phyloP scores from a whole-genome alignment of 2,329 filamentous ascomycete genomes.

The Colletotrichum sp. region DNA sequence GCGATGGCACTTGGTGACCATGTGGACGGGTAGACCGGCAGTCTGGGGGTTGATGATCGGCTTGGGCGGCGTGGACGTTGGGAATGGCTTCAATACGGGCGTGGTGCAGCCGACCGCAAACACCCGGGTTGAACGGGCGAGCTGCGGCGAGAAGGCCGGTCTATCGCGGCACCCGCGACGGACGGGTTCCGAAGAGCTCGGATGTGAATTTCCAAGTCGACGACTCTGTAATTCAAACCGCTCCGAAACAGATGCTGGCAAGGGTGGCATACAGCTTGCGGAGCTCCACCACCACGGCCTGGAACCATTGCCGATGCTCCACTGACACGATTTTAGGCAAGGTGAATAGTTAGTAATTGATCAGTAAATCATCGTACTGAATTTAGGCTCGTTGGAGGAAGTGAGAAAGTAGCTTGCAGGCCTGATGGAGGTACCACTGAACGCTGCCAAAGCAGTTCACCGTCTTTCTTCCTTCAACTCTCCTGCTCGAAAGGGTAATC shows the following conservation, averaged over 20 bases:
- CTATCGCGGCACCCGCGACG: background rate
- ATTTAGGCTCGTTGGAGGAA: background rate
- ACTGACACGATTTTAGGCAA: accelerated
- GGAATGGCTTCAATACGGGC: background rate
- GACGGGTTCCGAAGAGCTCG: background rate
- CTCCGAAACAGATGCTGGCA: background rate
- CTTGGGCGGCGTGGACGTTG: background rate
- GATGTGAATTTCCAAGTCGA: background rate
- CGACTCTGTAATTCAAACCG: background rate
- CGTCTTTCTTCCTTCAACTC: background rate
- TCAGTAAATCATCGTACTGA: background rate
- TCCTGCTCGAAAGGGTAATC: background rate
- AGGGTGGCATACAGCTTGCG: background rate
- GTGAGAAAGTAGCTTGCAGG: accelerated
- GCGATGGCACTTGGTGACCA: background rate
- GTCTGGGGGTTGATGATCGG: background rate
- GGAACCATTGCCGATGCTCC: background rate
- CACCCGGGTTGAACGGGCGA: background rate
- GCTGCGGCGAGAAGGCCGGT: background rate
- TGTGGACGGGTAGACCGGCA: background rate
- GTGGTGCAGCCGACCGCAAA: background rate
- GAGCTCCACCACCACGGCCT: background rate
- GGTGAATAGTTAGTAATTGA: accelerated
- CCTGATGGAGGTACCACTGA: background rate
- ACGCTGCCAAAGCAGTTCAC: background rate